Evolutionary conservation across 2,329 filamentous ascomycete genomes (phyloP).

Genomic region (Magnaporthiopsis incrustans): DNA sequence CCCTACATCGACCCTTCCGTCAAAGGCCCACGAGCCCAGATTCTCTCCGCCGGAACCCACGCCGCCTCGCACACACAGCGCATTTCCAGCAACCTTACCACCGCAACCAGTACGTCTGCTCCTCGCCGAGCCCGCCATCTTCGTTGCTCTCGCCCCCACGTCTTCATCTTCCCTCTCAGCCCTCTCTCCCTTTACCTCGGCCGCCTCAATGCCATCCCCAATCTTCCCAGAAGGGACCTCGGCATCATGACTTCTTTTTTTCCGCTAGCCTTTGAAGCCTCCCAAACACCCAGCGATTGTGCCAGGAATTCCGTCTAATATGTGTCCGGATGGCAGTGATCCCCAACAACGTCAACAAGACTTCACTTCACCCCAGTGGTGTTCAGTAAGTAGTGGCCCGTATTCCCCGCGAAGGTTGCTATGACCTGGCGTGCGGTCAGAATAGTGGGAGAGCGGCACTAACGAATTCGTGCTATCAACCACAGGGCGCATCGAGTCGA

Average conservation of each 20-base stretch:
- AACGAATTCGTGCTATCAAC: constrained; percentile 1
- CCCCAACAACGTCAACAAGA: constrained; percentile 72
- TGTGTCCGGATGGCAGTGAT: constrained; percentile 34
- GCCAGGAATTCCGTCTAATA: constrained; percentile 2
- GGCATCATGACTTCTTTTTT: background rate
- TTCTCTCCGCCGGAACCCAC: constrained; percentile 25
- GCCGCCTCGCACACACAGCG: constrained; percentile 9
- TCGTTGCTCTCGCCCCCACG: background rate
- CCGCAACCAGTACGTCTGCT: constrained; percentile 23
- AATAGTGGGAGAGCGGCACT: constrained; percentile 5
- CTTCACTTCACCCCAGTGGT: constrained; percentile 81
- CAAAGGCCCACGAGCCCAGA: constrained; percentile 34
- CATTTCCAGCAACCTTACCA: background rate
- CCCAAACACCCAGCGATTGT: background rate
- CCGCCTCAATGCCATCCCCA: constrained; percentile 16
- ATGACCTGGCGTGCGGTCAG: no score
- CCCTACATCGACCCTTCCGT: constrained; percentile 35
- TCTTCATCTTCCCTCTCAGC: background rate
- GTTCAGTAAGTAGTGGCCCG: constrained; percentile 60
- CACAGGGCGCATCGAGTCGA: constrained; percentile 63
- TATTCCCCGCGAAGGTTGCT: constrained; percentile 1
- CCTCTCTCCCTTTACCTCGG: background rate
- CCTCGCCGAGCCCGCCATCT: constrained; percentile 5
- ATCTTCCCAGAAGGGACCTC: background rate
- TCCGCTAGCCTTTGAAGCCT: background rate